phyloP scores from a whole-genome alignment of 2,329 filamentous ascomycete genomes.

The Camillea tinctor region DNA sequence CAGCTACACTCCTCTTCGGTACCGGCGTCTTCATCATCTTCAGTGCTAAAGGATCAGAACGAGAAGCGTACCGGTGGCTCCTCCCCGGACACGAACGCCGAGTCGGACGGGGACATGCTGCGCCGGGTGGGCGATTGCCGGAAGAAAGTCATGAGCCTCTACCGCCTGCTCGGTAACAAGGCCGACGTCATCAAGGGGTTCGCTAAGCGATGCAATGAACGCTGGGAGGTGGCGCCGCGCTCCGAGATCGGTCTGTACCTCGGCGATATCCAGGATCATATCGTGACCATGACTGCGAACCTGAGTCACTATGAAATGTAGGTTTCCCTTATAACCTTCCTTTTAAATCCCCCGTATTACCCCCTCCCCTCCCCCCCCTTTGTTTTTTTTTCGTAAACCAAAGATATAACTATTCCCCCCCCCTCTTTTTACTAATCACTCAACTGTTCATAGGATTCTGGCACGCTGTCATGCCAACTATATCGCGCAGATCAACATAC shows the following conservation, averaged over 20 bases:
- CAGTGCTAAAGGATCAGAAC: constrained; percentile 38
- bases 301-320: constrained; percentile 95
- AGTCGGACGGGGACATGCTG: constrained; percentile 76
- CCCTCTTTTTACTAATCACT: neutral
- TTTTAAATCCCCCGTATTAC: neutral
- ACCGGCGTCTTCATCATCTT: constrained; percentile 36
- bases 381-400: too few relatives aligned
- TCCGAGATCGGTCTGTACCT: constrained; percentile 97
- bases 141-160: constrained; percentile 96
- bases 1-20: constrained; percentile 67
- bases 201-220: constrained; percentile 95
- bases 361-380: too few relatives aligned
- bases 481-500: constrained; percentile 97
- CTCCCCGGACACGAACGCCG: constrained; percentile 44
- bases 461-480: constrained; percentile 94
- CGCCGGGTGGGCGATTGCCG: constrained; percentile 88
- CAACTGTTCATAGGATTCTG: constrained; percentile 61
- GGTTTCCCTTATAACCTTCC: constrained; percentile 31
- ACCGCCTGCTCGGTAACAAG: constrained; percentile 91
- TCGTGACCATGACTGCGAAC: constrained; percentile 97
- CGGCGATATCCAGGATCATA: constrained; percentile 98
- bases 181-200: constrained; percentile 99
- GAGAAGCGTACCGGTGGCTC: constrained; percentile 49
- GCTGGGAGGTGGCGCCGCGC: constrained; percentile 92
- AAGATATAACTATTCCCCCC: too few relatives aligned